These are phyloP conservation scores for Stemphylium beticola DNA, from an alignment of 2,329 filamentous ascomycete genomes.

Conservation along the genomic window DNA sequence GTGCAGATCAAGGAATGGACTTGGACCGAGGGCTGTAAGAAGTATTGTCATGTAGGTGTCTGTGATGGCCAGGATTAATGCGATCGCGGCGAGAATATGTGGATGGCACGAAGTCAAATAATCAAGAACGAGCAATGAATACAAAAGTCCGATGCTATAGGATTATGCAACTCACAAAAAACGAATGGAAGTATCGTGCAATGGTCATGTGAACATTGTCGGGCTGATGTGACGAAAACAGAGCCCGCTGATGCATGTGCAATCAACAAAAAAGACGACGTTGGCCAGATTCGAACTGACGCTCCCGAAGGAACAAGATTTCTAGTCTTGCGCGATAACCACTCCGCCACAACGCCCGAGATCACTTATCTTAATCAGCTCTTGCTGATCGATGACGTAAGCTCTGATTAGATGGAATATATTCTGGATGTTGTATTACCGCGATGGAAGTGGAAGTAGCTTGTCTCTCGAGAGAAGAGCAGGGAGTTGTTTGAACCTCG, in stretches of 20 bases:
- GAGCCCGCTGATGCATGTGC: too few relatives aligned
- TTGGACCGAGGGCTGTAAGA: constrained; percentile 16
- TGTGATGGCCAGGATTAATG: constrained; percentile 18
- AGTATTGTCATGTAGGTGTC: constrained; percentile 24
- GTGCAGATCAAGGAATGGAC: background rate
- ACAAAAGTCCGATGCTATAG: background rate
- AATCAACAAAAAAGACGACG: constrained; percentile 7
- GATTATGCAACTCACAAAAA: background rate
- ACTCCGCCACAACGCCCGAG: constrained; percentile 12
- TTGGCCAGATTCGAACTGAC: constrained; percentile 21
- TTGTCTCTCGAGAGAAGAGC: too few relatives aligned
- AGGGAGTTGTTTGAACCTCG: too few relatives aligned
- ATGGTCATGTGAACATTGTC: too few relatives aligned
- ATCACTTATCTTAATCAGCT: background rate
- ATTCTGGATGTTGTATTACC: too few relatives aligned
- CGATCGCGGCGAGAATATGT: background rate
- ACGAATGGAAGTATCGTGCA: background rate
- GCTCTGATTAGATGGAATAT: background rate
- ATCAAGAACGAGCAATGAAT: background rate
- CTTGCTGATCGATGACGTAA: constrained; percentile 4
- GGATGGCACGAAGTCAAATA: background rate
- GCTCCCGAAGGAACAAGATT: constrained; percentile 21
- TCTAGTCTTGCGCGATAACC: constrained; percentile 21
- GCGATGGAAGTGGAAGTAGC: too few relatives aligned
- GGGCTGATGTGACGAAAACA: too few relatives aligned